Evolutionary conservation across 345 rosid species (phyloP).

Genomic region (Pugionium dolabratum): DNA sequence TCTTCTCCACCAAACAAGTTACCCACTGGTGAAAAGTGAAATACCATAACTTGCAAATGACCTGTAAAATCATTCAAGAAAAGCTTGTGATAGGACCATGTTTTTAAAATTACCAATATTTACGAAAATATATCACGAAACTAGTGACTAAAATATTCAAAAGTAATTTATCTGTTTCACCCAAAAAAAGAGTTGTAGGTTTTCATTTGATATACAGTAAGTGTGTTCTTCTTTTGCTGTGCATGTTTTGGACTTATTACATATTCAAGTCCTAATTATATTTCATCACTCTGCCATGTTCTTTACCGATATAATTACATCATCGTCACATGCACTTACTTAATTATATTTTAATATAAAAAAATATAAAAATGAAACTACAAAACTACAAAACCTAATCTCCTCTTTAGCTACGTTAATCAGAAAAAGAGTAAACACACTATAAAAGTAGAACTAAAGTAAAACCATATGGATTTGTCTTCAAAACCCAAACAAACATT

Average conservation of each 20-base stretch:
- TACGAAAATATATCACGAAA: neutral
- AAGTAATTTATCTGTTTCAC: slow-evolving; percentile 15
- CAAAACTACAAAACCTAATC: neutral
- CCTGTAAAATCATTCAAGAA: too few relatives aligned
- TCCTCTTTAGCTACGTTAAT: slow-evolving; percentile 18
- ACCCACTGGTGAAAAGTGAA: slow-evolving; percentile 31
- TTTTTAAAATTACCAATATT: too few relatives aligned
- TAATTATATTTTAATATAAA: neutral
- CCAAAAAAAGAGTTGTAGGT: slow-evolving; percentile 2
- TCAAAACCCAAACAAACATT: slow-evolving; percentile 14
- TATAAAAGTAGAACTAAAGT: slow-evolving; percentile 34
- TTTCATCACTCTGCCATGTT: slow-evolving; percentile 41
- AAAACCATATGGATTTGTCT: slow-evolving; percentile 35
- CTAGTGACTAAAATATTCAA: slow-evolving; percentile 7
- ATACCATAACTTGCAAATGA: slow-evolving; percentile 8
- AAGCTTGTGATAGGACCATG: too few relatives aligned
- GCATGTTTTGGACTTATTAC: slow-evolving; percentile 25
- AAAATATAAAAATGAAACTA: neutral
- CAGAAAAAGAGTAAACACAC: slow-evolving; percentile 31
- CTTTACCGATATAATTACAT: slow-evolving; percentile 47
- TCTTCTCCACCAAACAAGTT: slow-evolving; percentile 21
- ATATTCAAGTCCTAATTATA: slow-evolving; percentile 33
- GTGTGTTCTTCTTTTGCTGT: slow-evolving; percentile 28
- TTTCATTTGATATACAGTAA: too few relatives aligned
- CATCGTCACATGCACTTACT: slow-evolving; percentile 44